A percentile compares a stretch with the other conserved stretches of the same genome.
Conservation (phyloP, 805 yeast genomes). For the Candida pini region DNA sequence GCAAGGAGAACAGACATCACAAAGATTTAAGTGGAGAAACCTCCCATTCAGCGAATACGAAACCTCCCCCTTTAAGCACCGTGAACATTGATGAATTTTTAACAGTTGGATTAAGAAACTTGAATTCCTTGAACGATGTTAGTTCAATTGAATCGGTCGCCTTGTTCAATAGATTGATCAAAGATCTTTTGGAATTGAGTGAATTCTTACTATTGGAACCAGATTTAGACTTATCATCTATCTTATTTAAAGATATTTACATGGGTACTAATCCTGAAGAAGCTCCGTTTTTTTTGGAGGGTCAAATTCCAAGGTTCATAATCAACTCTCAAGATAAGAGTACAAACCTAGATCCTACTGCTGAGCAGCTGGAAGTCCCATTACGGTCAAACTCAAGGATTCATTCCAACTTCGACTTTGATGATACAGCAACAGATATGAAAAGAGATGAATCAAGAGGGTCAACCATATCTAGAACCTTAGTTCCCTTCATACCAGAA, state of each 20-base stretch:
- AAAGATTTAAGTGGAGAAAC: no score
- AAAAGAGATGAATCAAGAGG: no score
- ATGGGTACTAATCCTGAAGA: conserved; percentile 1
- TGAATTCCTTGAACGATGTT: conserved; percentile 17
- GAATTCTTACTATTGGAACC: conserved; percentile 4
- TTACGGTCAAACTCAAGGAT: conserved; percentile 21
- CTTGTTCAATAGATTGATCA: conserved; percentile 20
- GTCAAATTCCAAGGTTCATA: not conserved
- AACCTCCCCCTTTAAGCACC: conserved; percentile 8
- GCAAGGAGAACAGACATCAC: not conserved
- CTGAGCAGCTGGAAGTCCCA: conserved; percentile 27
- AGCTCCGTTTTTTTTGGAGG: conserved; percentile 8
- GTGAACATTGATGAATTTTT: conserved; percentile 31
- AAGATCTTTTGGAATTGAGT: conserved; percentile 20
- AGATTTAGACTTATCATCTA: conserved; percentile 8
- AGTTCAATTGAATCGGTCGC: conserved; percentile 26
- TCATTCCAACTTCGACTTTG: conserved; percentile 21
- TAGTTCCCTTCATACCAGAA: not conserved
- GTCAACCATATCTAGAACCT: no score
- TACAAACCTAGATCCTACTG: conserved; percentile 8
- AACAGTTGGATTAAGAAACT: conserved; percentile 13
- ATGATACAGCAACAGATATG: conserved; percentile 7
- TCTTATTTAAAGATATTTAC: conserved; percentile 11
- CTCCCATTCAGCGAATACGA: not conserved
- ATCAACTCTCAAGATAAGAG: not conserved